Conservation (phyloP, 2,329 filamentous ascomycete species). For the Fusarium scirpi region DNA sequence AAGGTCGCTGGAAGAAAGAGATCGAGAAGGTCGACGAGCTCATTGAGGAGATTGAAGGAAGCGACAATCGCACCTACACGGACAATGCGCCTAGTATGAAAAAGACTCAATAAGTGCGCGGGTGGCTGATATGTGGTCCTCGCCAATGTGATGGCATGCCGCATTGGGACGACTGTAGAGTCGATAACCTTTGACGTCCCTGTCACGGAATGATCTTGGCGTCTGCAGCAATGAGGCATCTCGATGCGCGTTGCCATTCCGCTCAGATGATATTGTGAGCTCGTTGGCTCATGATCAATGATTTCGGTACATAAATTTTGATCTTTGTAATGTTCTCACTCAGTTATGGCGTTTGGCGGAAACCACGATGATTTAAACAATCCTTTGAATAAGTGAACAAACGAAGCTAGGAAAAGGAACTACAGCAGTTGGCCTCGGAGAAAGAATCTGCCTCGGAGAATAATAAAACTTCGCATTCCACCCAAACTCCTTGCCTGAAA, state of each 20-base stretch:
- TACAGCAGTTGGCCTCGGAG: constrained; percentile 13
- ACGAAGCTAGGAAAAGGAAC: constrained; percentile 21
- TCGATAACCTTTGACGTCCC: not conserved
- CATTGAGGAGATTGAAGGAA: constrained; percentile 75
- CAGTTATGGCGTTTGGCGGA: constrained; percentile 33
- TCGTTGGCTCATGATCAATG: not conserved
- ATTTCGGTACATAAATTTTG: constrained; percentile 37
- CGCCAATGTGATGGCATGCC: not conserved
- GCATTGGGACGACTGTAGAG: not conserved
- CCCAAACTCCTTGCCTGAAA: constrained; percentile 41
- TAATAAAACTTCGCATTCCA: constrained; percentile 40
- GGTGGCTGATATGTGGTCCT: not conserved
- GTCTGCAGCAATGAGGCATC: not conserved
- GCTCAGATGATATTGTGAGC: not conserved
- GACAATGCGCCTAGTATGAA: constrained; percentile 54
- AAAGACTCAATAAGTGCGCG: constrained; percentile 53
- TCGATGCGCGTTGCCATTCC: not conserved
- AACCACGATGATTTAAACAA: constrained; percentile 24
- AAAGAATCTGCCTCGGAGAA: constrained; percentile 5
- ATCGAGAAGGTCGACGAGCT: constrained; percentile 68
- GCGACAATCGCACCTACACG: constrained; percentile 63
- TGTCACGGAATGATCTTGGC: not conserved
- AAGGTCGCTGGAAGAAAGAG: constrained; percentile 83
- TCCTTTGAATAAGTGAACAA: constrained; percentile 30
- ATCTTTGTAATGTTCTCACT: constrained; percentile 32